Evolutionary conservation across 208 protist species (phyloP).

Genomic region (Porcisia deanei): DNA sequence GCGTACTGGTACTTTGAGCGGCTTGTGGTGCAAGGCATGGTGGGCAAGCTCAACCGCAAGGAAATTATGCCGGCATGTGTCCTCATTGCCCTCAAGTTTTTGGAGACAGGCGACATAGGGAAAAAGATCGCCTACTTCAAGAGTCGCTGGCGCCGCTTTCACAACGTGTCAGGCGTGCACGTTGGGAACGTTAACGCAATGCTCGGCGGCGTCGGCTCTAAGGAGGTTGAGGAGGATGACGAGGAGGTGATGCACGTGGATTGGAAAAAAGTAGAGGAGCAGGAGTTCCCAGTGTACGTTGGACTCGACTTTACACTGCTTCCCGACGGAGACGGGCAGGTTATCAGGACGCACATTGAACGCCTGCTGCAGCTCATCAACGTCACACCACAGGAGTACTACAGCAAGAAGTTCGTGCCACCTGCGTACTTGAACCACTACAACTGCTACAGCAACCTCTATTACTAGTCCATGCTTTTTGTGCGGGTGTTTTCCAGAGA

Average conservation of each 20-base stretch:
- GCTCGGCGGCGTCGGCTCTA: slow-evolving; percentile 33
- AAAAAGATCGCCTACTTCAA: slow-evolving; percentile 79
- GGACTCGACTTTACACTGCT: slow-evolving; percentile 86
- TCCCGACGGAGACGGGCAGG: slow-evolving; percentile 56
- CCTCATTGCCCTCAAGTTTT: slow-evolving; percentile 81
- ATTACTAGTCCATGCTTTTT: slow-evolving; percentile 27
- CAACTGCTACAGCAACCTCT: slow-evolving; percentile 62
- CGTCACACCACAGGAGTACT: slow-evolving; percentile 82
- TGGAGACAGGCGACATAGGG: slow-evolving; percentile 74
- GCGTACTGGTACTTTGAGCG: slow-evolving; percentile 92
- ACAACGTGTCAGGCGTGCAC: slow-evolving; percentile 33
- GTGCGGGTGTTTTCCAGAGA: background rate
- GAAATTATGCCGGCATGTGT: slow-evolving; percentile 68
- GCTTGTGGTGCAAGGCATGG: slow-evolving; percentile 76
- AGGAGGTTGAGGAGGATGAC: slow-evolving; percentile 57
- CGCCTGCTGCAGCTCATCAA: slow-evolving; percentile 80
- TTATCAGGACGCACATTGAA: slow-evolving; percentile 73
- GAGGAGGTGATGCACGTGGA: slow-evolving; percentile 56
- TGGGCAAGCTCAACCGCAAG: slow-evolving; percentile 80
- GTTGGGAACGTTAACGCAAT: slow-evolving; percentile 28
- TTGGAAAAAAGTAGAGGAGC: slow-evolving; percentile 66
- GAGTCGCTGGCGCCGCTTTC: slow-evolving; percentile 56
- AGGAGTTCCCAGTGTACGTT: slow-evolving; percentile 83
- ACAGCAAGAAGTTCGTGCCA: slow-evolving; percentile 72
- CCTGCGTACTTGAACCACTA: slow-evolving; percentile 51